Evolutionary conservation across 169 alveolate species (phyloP).

Genomic region (Miamiensis avidus): DNA sequence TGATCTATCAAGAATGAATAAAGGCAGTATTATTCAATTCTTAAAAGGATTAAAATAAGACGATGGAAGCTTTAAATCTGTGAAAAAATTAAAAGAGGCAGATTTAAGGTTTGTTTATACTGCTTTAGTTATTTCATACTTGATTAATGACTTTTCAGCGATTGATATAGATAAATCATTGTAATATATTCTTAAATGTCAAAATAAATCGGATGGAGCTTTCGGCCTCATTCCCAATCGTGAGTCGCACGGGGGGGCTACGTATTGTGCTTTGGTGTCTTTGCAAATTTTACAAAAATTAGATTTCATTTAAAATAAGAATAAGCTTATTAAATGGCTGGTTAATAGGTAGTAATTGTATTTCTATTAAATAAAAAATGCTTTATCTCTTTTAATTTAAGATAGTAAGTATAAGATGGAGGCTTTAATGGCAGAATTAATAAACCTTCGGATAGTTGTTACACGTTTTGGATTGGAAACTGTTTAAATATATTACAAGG

Average conservation of each 20-base stretch:
- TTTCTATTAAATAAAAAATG: not conserved
- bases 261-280: constrained; percentile 44
- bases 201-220: constrained; percentile 40
- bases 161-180: not conserved
- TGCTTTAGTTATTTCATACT: constrained; percentile 19
- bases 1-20: not conserved
- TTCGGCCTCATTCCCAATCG: constrained; percentile 26
- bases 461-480: constrained; percentile 48
- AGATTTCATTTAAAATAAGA: constrained; percentile 18
- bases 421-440: constrained; percentile 32
- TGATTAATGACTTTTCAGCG: not conserved
- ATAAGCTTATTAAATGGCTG: constrained; percentile 41
- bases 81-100: constrained; percentile 2
- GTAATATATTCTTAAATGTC: constrained; percentile 19
- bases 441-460: constrained; percentile 53
- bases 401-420: not conserved
- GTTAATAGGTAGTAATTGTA: constrained; percentile 17
- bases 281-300: constrained; percentile 23
- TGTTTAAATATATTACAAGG: constrained; percentile 22
- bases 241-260: constrained; percentile 44
- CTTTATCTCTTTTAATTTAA: not conserved
- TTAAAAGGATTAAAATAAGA: not conserved
- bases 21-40: not conserved
- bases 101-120: constrained; percentile 38
- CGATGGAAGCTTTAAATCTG: constrained; percentile 15